A percentile compares a stretch with the other conserved stretches of the same genome.
Evolutionary conservation across 192 early-diverging fungal species (phyloP).

Genomic region (Gigaspora rosea): DNA sequence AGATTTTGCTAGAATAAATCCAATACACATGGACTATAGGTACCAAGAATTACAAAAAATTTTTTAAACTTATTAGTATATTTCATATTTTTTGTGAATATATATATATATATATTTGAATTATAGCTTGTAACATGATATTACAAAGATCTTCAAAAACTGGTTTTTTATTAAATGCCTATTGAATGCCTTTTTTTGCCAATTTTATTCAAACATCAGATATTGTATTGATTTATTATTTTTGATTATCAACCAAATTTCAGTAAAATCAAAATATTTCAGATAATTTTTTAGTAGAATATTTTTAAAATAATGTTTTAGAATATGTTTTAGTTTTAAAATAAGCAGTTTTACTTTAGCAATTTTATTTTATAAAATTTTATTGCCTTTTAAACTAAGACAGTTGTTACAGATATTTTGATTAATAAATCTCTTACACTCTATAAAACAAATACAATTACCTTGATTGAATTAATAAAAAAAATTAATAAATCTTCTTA

Average conservation of each 20-base stretch:
- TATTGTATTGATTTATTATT: not conserved
- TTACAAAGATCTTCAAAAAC: not conserved
- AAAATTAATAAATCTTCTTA: too few species aligned
- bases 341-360: too few species aligned
- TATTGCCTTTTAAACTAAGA: too few species aligned
- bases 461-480: too few species aligned
- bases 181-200: not conserved
- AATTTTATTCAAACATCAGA: not conserved
- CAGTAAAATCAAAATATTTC: not conserved
- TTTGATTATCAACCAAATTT: not conserved
- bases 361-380: too few species aligned
- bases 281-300: not conserved
- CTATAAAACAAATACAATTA: too few species aligned
- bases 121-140: not conserved
- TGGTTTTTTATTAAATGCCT: not conserved
- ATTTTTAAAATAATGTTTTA: not conserved
- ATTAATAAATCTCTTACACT: too few species aligned
- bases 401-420: too few species aligned
- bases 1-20: slow-evolving; percentile 1
- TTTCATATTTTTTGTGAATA: not conserved
- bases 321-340: not conserved
- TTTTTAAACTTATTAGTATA: not conserved
- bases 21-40: not conserved
- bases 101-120: not conserved
- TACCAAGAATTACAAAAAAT: slow-evolving; percentile 1